phyloP scores from a whole-genome alignment of 1,284 basidiomycete species.

The Gomphus bonarii region DNA sequence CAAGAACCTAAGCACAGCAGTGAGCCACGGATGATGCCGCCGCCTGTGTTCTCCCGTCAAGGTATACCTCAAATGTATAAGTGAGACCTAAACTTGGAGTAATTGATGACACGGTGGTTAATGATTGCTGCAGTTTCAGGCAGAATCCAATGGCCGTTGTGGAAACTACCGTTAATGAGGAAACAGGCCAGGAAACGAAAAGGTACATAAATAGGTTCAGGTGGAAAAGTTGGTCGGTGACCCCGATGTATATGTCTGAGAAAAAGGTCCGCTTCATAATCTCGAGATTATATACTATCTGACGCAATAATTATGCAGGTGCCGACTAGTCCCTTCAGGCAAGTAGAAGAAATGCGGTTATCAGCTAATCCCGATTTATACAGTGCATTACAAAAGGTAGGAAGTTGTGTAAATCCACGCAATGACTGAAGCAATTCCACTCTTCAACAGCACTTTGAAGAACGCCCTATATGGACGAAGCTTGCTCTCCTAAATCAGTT shows the following conservation, averaged over 20 bases:
- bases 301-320: slow-evolving; percentile 30
- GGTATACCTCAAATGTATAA: slow-evolving; percentile 69
- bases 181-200: slow-evolving; percentile 72
- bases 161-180: slow-evolving; percentile 53
- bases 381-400: slow-evolving; percentile 47
- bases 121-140: slow-evolving; percentile 47
- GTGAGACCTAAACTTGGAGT: slow-evolving; percentile 28
- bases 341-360: slow-evolving; percentile 43
- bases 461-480: slow-evolving; percentile 86
- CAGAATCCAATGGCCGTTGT: slow-evolving; percentile 63
- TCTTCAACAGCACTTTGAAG: slow-evolving; percentile 41
- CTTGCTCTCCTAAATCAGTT: slow-evolving; percentile 79
- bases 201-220: slow-evolving; percentile 70
- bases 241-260: slow-evolving; percentile 60
- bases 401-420: slow-evolving; percentile 11
- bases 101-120: neutral
- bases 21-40: slow-evolving; percentile 66
- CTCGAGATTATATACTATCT: neutral
- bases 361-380: slow-evolving; percentile 53
- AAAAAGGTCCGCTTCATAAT: slow-evolving; percentile 30
- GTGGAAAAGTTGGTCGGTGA: slow-evolving; percentile 70
- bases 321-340: slow-evolving; percentile 51
- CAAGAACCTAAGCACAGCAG: slow-evolving; percentile 23
- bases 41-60: slow-evolving; percentile 77
- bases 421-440: neutral